Conservation (phyloP, 768 basidiomycete species). For the Phaeotremella fagi region DNA sequence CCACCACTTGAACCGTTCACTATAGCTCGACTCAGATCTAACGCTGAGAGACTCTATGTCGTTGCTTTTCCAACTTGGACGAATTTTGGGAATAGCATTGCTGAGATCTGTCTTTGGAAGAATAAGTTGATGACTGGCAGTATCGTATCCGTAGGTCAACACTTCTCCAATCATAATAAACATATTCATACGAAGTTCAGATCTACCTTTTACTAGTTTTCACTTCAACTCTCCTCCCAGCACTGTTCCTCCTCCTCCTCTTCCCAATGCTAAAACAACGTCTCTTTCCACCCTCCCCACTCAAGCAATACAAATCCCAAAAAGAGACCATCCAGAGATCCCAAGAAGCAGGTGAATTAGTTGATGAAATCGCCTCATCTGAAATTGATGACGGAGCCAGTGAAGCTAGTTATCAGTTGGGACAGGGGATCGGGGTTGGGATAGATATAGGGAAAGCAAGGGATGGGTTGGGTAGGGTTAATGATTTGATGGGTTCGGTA, state of each 20-base stretch:
- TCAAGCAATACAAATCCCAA: neutral
- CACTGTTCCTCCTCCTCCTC: slow-evolving; percentile 9
- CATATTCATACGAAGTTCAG: neutral
- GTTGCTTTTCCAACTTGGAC: slow-evolving; percentile 16
- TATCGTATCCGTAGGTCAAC: slow-evolving; percentile 8
- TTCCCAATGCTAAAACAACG: slow-evolving; percentile 13
- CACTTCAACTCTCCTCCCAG: slow-evolving; percentile 14
- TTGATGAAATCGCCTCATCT: neutral
- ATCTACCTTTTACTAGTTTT: slow-evolving; percentile 4
- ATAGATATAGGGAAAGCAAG: slow-evolving; percentile 1
- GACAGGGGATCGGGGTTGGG: slow-evolving; percentile 4
- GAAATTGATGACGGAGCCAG: neutral
- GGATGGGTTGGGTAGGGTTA: neutral
- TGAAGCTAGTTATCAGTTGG: neutral
- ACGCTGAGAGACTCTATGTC: slow-evolving; percentile 19
- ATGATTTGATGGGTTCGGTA: neutral
- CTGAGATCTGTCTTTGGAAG: slow-evolving; percentile 15
- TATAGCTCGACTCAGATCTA: slow-evolving; percentile 11
- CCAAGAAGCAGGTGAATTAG: slow-evolving; percentile 8
- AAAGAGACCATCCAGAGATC: neutral
- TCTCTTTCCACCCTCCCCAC: slow-evolving; percentile 13
- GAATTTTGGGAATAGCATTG: neutral
- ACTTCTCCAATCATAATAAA: neutral
- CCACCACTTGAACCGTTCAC: slow-evolving; percentile 18
- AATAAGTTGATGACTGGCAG: slow-evolving; percentile 1